A percentile compares a stretch with the other conserved stretches of the same genome.
Conservation (phyloP, 495 filamentous ascomycete species). For the Sabuloglossum arenarium region DNA sequence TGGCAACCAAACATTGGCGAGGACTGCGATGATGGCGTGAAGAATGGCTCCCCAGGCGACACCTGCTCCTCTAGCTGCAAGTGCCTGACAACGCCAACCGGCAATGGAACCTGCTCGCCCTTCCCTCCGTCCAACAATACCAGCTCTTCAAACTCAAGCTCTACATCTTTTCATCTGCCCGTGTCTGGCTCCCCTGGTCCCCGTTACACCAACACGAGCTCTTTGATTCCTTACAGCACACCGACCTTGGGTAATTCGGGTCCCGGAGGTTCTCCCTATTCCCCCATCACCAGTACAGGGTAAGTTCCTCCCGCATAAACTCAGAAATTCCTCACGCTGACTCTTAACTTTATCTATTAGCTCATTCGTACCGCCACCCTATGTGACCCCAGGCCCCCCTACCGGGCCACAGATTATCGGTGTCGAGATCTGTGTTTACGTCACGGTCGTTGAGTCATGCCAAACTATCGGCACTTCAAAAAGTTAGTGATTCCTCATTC, state of each 20-base stretch:
- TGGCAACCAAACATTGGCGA: conserved; percentile 20
- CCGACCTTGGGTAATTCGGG: too few relatives aligned
- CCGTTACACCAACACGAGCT: neutral
- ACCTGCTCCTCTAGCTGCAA: conserved; percentile 24
- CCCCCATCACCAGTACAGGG: too few relatives aligned
- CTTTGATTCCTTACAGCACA: too few relatives aligned
- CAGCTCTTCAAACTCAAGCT: too few relatives aligned
- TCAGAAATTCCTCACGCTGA: too few relatives aligned
- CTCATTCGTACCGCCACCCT: conserved; percentile 7
- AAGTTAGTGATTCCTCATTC: neutral
- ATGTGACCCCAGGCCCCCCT: conserved; percentile 9
- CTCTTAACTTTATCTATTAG: too few relatives aligned
- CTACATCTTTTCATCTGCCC: too few relatives aligned
- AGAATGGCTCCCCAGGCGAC: conserved; percentile 19
- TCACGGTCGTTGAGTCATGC: conserved; percentile 1
- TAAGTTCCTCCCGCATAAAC: too few relatives aligned
- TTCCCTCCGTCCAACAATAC: neutral
- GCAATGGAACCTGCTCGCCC: conserved; percentile 9
- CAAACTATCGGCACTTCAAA: neutral
- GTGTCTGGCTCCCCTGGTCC: too few relatives aligned
- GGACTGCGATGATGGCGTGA: conserved; percentile 24
- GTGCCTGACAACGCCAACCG: conserved; percentile 8
- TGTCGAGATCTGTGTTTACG: conserved; percentile 9
- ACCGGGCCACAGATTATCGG: conserved; percentile 10
- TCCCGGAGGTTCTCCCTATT: too few relatives aligned